Base-by-base conservation (phyloP, 768 basidiomycete genomes). In the Phylloporus sp. region DNA sequence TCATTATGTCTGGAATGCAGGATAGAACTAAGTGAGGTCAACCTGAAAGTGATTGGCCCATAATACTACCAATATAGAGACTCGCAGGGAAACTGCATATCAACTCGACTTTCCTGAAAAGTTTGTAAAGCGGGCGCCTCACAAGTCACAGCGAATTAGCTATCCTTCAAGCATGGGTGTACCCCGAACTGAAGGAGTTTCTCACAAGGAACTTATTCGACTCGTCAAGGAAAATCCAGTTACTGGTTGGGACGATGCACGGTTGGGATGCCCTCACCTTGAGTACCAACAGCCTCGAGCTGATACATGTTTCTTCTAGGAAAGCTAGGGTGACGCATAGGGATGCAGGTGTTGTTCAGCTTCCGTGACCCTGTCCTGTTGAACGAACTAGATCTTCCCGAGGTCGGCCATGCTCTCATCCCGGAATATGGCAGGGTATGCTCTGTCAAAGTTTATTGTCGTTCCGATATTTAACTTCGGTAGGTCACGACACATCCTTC, bases 291-390 rank as follows among this genome's bases (percentile, higher is more conserved):
- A 52, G 10, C 13, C 18, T 45, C 16, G 6, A 34, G 42, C 23
- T 45, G 9, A 51, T 28, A 8, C 23, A n/a, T 34, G 32, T 34
- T 44, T 43, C 18, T 35, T 20, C 10, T 53, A 80, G 82, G 81
- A 69, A 77, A 59, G 57, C 65, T 1, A 69, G 72, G 0, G 48
- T 80, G 1, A 85, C 81, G 0, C 86, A 86, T 1, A 88, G 86
- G 85, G 85, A 87, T 56, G 59, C 62, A 5, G 78, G 82, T 3
- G 64, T 70, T 5, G 59, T 72, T 5, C 85, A 86, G 56, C 83
- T 80, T 5, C 49, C 66, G 62, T 20, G 79, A 82, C 45, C 63
- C 83, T 1, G 59, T 86, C 24, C 69, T 78, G 41, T 75, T 75
- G 1, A 70, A 70, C 16, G 65, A 71, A 24, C 57, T 82, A 12